Base-by-base conservation (phyloP, 768 basidiomycete species). In the Mycena filopes region DNA sequence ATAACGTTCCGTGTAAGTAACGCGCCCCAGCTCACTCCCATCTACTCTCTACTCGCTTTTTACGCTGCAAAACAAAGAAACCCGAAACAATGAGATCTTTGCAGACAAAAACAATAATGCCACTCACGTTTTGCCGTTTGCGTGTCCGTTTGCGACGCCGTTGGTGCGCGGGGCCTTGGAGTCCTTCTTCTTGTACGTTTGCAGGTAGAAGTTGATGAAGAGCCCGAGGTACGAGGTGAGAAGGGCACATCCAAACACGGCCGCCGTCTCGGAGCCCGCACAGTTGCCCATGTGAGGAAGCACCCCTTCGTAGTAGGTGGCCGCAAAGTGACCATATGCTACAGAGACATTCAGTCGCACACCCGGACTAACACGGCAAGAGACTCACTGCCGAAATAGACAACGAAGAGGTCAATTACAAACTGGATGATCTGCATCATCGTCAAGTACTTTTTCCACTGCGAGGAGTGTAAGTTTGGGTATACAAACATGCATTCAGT, bases 401-500 rank as follows among this genome's bases (percentile, higher is more conserved):
- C 94, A 60, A 92, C 80, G 77, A 86, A 86, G 21, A 99, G 81
- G 80, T 99, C 97, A 74, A 99, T 89, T 67, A 99, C 79, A 76
- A 99, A 99, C 80, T 99, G 98, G 25, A 85, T 85, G 72, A 99
- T 99, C 82, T 99, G 98, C 91, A 99, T 92, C 26, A 86, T 89
- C 42, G 98, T 99, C 66, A 99, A 79, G 79, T 99, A 96, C 79
- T 96, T 96, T 84, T 99, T 99, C 98, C 98, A 99, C 97, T 96
- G 72, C 25, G 12, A 46, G 25, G 12, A n/a, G n/a, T n/a, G n/a
- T n/a, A n/a, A 55, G 42, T 43, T 53, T 43, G 55, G 54, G 33
- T 23, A 60, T 31, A 57, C 13, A 62, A 28, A 58, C 11, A 21
- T 31, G 7, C 46, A 41, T 45, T 23, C 21, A 41, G 33, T 54